phyloP scores from a whole-genome alignment of 2,329 filamentous ascomycete species.

The Claviceps digitariae region DNA sequence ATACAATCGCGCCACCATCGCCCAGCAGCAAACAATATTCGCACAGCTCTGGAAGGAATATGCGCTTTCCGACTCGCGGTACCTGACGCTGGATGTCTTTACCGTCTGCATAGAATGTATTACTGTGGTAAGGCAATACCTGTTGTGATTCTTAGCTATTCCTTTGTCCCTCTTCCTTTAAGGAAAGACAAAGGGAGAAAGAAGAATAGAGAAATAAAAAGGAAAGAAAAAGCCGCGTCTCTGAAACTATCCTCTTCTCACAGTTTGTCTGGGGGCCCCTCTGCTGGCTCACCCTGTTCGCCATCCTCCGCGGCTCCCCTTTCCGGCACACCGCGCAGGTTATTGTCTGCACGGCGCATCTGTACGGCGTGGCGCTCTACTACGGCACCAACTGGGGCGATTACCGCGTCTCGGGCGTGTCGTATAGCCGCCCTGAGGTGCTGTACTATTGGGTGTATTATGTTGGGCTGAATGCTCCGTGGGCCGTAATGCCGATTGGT shows the following conservation, averaged over 20 bases:
- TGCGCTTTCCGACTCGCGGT: conserved; percentile 72
- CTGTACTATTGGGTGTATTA: conserved; percentile 54
- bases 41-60: conserved; percentile 93
- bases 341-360: conserved; percentile 36
- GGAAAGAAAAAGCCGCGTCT: background rate
- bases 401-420: conserved; percentile 27
- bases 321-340: conserved; percentile 38
- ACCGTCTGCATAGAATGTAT: conserved; percentile 80
- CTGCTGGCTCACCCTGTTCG: conserved; percentile 33
- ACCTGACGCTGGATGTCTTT: conserved; percentile 68
- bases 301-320: conserved; percentile 29
- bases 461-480: conserved; percentile 45
- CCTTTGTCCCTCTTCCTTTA: too few species aligned
- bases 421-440: conserved; percentile 44
- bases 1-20: conserved; percentile 51
- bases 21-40: conserved; percentile 55
- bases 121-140: conserved; percentile 47
- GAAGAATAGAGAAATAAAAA: too few species aligned
- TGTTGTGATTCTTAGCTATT: too few species aligned
- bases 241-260: background rate
- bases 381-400: conserved; percentile 44
- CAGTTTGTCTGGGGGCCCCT: conserved; percentile 46
- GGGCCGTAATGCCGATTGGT: conserved; percentile 44
- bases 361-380: conserved; percentile 51
- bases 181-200: too few species aligned